Base-by-base conservation (phyloP, 1,284 basidiomycete genomes). In the Cryptococcus wingfieldii region DNA sequence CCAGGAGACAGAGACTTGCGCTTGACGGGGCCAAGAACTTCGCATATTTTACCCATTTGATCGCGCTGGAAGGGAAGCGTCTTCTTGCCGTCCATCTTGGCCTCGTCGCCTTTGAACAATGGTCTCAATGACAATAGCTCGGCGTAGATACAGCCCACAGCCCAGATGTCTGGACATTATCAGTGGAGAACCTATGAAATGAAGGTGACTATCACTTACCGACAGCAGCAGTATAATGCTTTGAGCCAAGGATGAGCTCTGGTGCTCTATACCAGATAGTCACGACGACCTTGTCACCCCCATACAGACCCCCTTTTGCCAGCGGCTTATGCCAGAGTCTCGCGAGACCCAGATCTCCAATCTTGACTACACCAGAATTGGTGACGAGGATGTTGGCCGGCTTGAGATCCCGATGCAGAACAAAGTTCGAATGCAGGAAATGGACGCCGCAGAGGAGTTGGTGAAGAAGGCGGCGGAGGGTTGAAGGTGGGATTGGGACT, bases 241-340 rank as follows among this genome's bases (percentile, higher is more conserved):
- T 89, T 2, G 94, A 90, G 13, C 95, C 95, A 71, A 98, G 82
- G 9, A 98, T 82, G 3, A 98, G 83, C 74, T 98, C 95, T 0
- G 95, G 95, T 2, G 93, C 91, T 47, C 95, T 87, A 70, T 98
- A 98, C 95, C 95, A 98, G 66, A 98, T 98, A 0, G 96, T 98
- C 2, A 99, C 96, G 38, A 99, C 96, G 12, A 99, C 94, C 74
- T 98, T 98, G 79, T 98, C 95, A 19, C 91, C 91, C 1, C 85
- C 83, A 73, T 90, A 85, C 18, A 76, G 56, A 39, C 74, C 74
- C 1, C 65, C 66, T 34, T 61, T 60, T 2, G 74, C 74, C 31
- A 76, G 55, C 2, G 74, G 74, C 54, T 72, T 73, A 56, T 76
- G 74, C 71, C 72, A 76, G 46, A 98, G 81, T 39, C 96, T 83